Evolutionary conservation across 1,139 yeast species (phyloP).

Genomic region (Candida pseudoviswanathii): DNA sequence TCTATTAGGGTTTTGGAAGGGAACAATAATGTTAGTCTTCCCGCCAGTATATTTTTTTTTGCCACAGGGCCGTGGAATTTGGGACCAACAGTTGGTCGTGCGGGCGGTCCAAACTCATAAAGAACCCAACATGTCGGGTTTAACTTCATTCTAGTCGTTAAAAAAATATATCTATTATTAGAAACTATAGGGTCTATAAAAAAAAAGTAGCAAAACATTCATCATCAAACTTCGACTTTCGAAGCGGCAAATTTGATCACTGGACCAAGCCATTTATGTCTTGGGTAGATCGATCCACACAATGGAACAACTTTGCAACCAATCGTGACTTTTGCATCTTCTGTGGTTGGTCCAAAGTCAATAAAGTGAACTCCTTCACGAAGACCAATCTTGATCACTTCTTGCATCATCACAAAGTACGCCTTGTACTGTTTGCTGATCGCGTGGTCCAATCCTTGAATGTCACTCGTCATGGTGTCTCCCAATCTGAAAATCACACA

Average conservation of each 20-base stretch:
- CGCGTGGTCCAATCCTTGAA: slow-evolving; percentile 47
- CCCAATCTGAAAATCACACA: slow-evolving; percentile 46
- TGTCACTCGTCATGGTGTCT: slow-evolving; percentile 46
- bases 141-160: not conserved
- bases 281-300: slow-evolving; percentile 28
- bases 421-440: slow-evolving; percentile 42
- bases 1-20: no score
- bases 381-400: slow-evolving; percentile 42
- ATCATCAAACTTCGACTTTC: slow-evolving; percentile 21
- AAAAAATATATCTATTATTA: not conserved
- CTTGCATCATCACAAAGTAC: slow-evolving; percentile 52
- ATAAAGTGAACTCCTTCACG: slow-evolving; percentile 40
- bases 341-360: slow-evolving; percentile 43
- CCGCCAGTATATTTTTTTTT: no score
- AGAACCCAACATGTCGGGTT: no score
- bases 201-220: not conserved
- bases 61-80: no score
- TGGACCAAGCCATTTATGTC: slow-evolving; percentile 19
- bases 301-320: slow-evolving; percentile 42
- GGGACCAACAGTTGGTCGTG: no score
- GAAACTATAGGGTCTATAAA: not conserved
- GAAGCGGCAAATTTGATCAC: slow-evolving; percentile 23
- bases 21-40: not conserved
- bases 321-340: slow-evolving; percentile 43
- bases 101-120: no score